Base-by-base conservation (phyloP, 345 rosid species). In the Populus pruinosa region DNA sequence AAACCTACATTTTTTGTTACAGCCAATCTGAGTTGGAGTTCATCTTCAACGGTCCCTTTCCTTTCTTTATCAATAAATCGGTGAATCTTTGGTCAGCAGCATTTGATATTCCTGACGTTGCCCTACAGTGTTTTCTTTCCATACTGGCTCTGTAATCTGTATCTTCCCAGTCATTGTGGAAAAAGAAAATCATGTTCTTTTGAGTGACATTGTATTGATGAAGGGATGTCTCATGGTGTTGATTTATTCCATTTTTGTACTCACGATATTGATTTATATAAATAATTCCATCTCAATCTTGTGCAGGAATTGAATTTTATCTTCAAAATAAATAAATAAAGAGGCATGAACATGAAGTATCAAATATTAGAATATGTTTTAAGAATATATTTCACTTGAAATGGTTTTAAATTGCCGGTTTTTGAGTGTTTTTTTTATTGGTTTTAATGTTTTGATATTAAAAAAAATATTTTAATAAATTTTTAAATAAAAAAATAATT, bases 61-160 rank as follows among this genome's bases (percentile, higher is more conserved):
- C 67, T 78, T 74, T 21, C 23, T 6, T 53, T 20, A 53, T 67
- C 67, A 78, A 87, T 83, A 83, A 83, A 82, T 67, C 61, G 80
- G 76, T 69, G 47, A 53, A 61, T 67, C 47, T 75, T 11, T 49
- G 55, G 62, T 69, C 43, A 38, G 69, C 81, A 78, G 69, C 56
- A 61, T 71, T 50, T 44, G 20, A 33, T 41, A 71, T 77, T 70
- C 65, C 49, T 50, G 81, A 59, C 38, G 21, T 69, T 47, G 73
- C 43, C 56, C 55, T 61, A 27, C 55, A 23, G 21, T 35, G 9
- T 44, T 64, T 73, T 25, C 23, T 31, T 21, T 2, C 17, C 17
- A 69, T 80, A 21, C 53, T 70, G 33, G n/a, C 69, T 71, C 7
- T 33, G 49, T 36, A 31, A 65, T 43, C 36, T 67, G 31, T 68